Percentiles rank a stretch among this genome's conserved stretches.
phyloP scores from a whole-genome alignment of 192 early-diverging fungal genomes.

The Backusella australiensis region DNA sequence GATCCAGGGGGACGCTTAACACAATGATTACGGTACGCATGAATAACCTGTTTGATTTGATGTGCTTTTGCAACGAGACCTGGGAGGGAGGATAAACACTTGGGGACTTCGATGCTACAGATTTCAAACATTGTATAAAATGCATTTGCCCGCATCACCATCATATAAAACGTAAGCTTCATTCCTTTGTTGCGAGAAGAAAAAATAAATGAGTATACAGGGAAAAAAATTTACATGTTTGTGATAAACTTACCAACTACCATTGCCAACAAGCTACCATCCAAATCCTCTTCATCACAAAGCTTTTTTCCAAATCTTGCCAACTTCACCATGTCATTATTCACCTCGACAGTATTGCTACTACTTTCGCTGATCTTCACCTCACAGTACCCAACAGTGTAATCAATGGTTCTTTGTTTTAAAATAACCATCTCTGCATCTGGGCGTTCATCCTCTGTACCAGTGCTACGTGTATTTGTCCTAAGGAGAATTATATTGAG shows the following conservation, averaged over 20 bases:
- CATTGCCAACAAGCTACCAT: background rate
- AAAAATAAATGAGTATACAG: background rate
- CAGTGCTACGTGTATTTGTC: background rate
- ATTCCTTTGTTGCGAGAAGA: background rate
- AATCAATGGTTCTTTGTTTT: background rate
- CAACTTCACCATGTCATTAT: background rate
- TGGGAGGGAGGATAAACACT: background rate
- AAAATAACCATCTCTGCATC: background rate
- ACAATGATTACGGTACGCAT: background rate
- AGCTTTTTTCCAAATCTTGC: background rate
- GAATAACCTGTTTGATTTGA: background rate
- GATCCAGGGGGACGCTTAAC: background rate
- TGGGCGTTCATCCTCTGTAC: conserved; percentile 5
- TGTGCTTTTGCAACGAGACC: background rate
- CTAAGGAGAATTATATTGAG: conserved; percentile 1
- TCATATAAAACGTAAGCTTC: background rate
- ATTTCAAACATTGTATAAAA: background rate
- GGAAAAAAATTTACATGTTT: background rate
- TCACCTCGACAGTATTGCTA: background rate
- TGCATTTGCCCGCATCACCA: background rate
- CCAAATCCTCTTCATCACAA: background rate
- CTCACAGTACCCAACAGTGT: background rate
- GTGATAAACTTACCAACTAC: background rate
- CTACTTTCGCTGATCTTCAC: conserved; percentile 1
- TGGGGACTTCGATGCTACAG: background rate